Percentiles rank a stretch among this genome's conserved stretches.
Conservation (phyloP, 1,284 basidiomycete species). For the Waitea zeae region DNA sequence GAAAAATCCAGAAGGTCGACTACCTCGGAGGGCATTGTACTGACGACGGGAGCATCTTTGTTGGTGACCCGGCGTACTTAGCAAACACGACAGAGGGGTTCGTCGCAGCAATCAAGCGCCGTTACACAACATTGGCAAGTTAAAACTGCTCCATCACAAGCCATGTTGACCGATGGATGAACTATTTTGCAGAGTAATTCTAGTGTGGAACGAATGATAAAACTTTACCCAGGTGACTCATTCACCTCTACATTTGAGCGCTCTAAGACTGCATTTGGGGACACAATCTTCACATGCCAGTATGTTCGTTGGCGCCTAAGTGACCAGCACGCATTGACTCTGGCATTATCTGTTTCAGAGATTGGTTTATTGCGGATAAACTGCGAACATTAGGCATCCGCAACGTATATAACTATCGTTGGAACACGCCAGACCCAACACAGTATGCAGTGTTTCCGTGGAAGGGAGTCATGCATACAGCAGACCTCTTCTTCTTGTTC, state of each 20-base stretch:
- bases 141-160: slow-evolving; percentile 17
- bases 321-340: neutral
- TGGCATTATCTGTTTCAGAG: slow-evolving; percentile 13
- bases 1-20: slow-evolving; percentile 21
- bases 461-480: slow-evolving; percentile 23
- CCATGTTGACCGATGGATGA: too few relatives aligned
- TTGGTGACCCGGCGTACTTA: slow-evolving; percentile 17
- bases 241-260: slow-evolving; percentile 1
- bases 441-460: slow-evolving; percentile 18
- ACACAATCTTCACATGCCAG: slow-evolving; percentile 1
- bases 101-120: slow-evolving; percentile 11
- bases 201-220: slow-evolving; percentile 18
- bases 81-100: slow-evolving; percentile 9
- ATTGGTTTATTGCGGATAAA: slow-evolving; percentile 20
- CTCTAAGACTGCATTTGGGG: neutral
- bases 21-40: slow-evolving; percentile 26
- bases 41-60: slow-evolving; percentile 23
- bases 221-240: slow-evolving; percentile 7
- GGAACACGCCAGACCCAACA: slow-evolving; percentile 25
- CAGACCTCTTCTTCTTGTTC: neutral
- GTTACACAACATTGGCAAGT: slow-evolving; percentile 11
- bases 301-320: neutral
- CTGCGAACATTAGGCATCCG: slow-evolving; percentile 14
- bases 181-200: slow-evolving; percentile 16
- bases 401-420: slow-evolving; percentile 21